Conservation (phyloP, 164 flowering plant genomes). For the Pachysandra terminalis region DNA sequence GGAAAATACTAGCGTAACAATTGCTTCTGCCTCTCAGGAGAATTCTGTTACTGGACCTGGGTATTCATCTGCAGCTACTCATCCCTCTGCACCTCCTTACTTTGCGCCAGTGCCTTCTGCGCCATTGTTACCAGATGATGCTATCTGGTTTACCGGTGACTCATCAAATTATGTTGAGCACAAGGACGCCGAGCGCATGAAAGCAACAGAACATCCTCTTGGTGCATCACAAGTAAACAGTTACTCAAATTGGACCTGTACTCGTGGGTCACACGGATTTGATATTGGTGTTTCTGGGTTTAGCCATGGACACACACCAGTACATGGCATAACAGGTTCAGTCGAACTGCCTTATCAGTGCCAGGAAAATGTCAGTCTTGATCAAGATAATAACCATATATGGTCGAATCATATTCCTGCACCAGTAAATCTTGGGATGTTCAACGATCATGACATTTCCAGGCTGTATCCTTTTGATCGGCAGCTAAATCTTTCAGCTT, state of each 20-base stretch:
- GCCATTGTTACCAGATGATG: slow-evolving; percentile 60
- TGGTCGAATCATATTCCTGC: slow-evolving; percentile 25
- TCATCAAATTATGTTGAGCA: slow-evolving; percentile 16
- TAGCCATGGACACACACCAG: slow-evolving; percentile 26
- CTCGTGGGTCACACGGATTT: slow-evolving; percentile 20
- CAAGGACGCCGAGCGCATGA: slow-evolving; percentile 11
- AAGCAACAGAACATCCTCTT: slow-evolving; percentile 14
- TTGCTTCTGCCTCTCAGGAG: slow-evolving; percentile 9
- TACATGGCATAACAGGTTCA: slow-evolving; percentile 35
- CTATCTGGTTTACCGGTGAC: slow-evolving; percentile 37
- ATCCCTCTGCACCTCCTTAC: slow-evolving; percentile 32
- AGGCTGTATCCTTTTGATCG: slow-evolving; percentile 27
- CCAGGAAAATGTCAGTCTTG: slow-evolving; percentile 34
- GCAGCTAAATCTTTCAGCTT: slow-evolving; percentile 31
- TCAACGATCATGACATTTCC: slow-evolving; percentile 23
- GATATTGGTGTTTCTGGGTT: slow-evolving; percentile 23
- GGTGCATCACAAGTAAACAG: slow-evolving; percentile 22
- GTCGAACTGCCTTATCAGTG: slow-evolving; percentile 55
- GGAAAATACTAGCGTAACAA: slow-evolving; percentile 2
- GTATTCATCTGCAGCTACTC: slow-evolving; percentile 17
- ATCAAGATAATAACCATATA: slow-evolving; percentile 8
- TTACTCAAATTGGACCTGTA: slow-evolving; percentile 21
- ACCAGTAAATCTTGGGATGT: slow-evolving; percentile 24
- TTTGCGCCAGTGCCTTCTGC: slow-evolving; percentile 70
- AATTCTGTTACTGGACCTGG: slow-evolving; percentile 15